These are phyloP conservation scores for Mortierella sp. DNA, from an alignment of 371 early-diverging fungal genomes.

Conservation along the genomic window DNA sequence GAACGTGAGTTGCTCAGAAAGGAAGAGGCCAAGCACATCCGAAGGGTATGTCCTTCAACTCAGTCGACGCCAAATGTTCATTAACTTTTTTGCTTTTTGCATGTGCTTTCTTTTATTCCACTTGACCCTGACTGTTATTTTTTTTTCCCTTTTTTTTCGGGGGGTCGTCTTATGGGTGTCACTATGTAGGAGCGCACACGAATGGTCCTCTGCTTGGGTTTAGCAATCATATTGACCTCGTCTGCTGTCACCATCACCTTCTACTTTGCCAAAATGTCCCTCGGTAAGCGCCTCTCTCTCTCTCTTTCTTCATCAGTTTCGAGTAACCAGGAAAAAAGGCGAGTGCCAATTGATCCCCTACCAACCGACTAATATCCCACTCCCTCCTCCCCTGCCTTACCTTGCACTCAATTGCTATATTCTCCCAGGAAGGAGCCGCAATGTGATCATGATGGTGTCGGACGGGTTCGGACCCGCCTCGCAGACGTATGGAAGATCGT, in stretches of 20 bases:
- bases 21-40: constrained; percentile 49
- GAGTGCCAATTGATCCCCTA: too few species aligned
- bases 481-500: constrained; percentile 89
- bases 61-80: not conserved
- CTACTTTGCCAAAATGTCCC: constrained; percentile 43
- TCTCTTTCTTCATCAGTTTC: not conserved
- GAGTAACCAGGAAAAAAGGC: too few species aligned
- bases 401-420: not conserved
- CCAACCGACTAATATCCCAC: not conserved
- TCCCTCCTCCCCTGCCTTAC: not conserved
- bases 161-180: too few species aligned
- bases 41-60: constrained; percentile 25
- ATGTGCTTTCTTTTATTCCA: not conserved
- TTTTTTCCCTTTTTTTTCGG: not conserved
- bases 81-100: not conserved
- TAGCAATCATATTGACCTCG: constrained; percentile 44
- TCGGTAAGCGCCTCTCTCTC: constrained; percentile 14
- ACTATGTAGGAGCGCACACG: constrained; percentile 46
- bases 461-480: constrained; percentile 97
- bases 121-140: not conserved
- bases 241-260: constrained; percentile 47
- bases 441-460: constrained; percentile 93
- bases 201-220: constrained; percentile 34
- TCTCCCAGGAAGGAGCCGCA: constrained; percentile 59
- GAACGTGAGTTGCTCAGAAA: constrained; percentile 32